Evolutionary conservation across 1,139 yeast genomes (phyloP), one percentile per base, ranked within the genome.

Genomic region (Candida freyschussii): DNA sequence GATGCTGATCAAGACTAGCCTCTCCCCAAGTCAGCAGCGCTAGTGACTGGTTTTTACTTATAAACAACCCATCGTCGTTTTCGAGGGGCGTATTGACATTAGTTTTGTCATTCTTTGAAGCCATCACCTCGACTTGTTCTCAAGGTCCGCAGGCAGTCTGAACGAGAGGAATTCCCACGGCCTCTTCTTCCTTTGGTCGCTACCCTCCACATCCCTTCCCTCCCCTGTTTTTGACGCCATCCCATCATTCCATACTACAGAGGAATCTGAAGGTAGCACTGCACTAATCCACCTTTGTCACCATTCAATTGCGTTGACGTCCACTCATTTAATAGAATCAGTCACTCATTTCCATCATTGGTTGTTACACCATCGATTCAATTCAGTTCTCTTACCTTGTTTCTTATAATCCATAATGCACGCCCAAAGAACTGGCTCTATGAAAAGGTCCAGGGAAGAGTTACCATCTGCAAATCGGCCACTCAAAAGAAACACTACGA

Each of bases 251-350:
- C n/a, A n/a, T n/a, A n/a, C n/a, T n/a, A n/a, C n/a, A n/a, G n/a
- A n/a, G n/a, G n/a, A n/a, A n/a, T n/a, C n/a, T n/a, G n/a, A n/a
- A n/a, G n/a, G n/a, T n/a, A n/a, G n/a, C n/a, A n/a, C 11, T n/a
- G n/a, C n/a, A n/a, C n/a, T n/a, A n/a, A n/a, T n/a, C n/a, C n/a
- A n/a, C n/a, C n/a, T 17, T 32, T 48, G 55, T 48, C 55, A 33
- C 55, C 55, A 50, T 50, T 50, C 29, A 44, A 12, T 50, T 50
- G 55, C 39, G 55, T 43, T 47, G 55, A 48, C 55, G 53, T 50
- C 55, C 55, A 45, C 26, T 50, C 55, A 24, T 50, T 49, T 37
- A 31, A 28, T 33, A 33, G 24, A 36, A 36, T 33, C 36, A 30
- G 35, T 30, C 40, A 9, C 24, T 37, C 34, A 12, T 29, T 32